phyloP scores from a whole-genome alignment of 345 rosid species.

The Psidium guajava region DNA sequence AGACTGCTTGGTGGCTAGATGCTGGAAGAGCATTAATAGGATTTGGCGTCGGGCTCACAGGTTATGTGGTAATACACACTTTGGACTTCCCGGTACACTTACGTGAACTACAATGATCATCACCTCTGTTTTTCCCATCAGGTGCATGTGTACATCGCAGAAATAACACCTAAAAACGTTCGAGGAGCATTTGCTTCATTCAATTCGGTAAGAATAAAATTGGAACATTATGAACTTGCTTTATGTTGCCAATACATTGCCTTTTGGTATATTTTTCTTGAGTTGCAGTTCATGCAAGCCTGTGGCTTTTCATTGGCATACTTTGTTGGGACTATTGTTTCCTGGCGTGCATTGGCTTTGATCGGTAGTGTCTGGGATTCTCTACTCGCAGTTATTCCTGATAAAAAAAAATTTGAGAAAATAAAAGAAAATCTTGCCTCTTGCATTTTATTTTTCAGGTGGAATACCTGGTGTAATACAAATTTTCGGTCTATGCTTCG shows the following conservation, averaged over 20 bases:
- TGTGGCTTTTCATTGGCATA: background rate
- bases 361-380: constrained; percentile 1
- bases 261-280: background rate
- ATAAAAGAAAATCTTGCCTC: background rate
- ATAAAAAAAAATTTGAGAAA: background rate
- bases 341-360: constrained; percentile 12
- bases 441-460: constrained; percentile 1
- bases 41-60: background rate
- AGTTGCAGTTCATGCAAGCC: background rate
- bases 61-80: background rate
- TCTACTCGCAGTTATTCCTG: background rate
- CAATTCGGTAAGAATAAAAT: constrained; percentile 3
- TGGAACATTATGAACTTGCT: background rate
- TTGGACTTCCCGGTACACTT: background rate
- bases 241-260: background rate
- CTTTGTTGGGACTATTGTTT: constrained; percentile 8
- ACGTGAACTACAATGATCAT: background rate
- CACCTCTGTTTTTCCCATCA: background rate
- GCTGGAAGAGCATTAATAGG: background rate
- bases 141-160: constrained; percentile 1
- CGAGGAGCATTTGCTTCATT: constrained; percentile 12
- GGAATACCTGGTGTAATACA: constrained; percentile 9
- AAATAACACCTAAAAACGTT: constrained; percentile 15
- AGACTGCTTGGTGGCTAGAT: constrained; percentile 1
- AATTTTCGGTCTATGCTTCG: constrained; percentile 11